Conservation (phyloP, 73 alveolate species). For the Paramecium pentaurelia region DNA sequence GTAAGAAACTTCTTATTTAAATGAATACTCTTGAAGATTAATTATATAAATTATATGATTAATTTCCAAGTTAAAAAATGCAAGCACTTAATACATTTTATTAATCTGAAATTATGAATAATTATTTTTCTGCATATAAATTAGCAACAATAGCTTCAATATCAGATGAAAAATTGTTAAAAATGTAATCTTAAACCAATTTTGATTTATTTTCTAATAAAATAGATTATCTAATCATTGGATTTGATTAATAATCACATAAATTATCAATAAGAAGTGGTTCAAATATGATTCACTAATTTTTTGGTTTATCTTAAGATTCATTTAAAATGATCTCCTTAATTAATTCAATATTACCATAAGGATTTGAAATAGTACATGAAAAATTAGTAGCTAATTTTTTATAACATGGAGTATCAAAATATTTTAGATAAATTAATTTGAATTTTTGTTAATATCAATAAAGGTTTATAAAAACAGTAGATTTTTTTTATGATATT, state of each 20-base stretch:
- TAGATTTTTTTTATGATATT: slow-evolving; percentile 20
- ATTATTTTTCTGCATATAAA: slow-evolving; percentile 1
- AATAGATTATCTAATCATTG: slow-evolving; percentile 9
- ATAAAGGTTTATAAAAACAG: not conserved
- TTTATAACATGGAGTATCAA: slow-evolving; percentile 18
- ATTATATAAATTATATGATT: not conserved
- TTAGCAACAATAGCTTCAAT: not conserved
- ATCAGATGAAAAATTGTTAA: slow-evolving; percentile 13
- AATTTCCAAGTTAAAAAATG: slow-evolving; percentile 47
- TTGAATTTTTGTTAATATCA: not conserved
- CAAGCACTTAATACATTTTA: slow-evolving; percentile 17
- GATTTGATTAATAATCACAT: slow-evolving; percentile 9
- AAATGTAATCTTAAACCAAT: not conserved
- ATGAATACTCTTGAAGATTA: not conserved
- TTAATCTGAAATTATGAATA: slow-evolving; percentile 19
- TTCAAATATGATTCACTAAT: not conserved
- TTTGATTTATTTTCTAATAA: slow-evolving; percentile 1
- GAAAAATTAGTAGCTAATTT: not conserved
- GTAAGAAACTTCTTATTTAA: not conserved
- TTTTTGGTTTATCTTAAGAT: slow-evolving; percentile 21
- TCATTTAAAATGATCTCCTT: not conserved
- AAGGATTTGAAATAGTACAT: slow-evolving; percentile 22
- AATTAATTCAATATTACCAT: not conserved
- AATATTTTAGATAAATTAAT: not conserved
- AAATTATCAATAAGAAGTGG: not conserved